Evolutionary conservation across 1,284 basidiomycete species (phyloP).

Genomic region (Hemileia vastatrix): DNA sequence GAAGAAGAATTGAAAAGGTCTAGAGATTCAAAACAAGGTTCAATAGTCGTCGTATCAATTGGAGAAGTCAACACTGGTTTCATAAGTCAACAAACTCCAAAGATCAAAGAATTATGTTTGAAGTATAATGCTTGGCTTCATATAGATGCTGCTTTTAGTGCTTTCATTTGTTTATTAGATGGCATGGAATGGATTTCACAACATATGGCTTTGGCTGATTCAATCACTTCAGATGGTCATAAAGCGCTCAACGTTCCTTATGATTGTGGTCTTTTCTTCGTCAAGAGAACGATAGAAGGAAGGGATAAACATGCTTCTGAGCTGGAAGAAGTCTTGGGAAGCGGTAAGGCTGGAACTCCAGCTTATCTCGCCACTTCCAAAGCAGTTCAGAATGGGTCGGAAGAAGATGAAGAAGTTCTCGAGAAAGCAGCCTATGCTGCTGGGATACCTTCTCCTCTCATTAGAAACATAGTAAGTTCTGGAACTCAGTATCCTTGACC

Average conservation of each 20-base stretch:
- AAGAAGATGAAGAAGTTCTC: constrained; percentile 22
- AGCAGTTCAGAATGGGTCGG: constrained; percentile 4
- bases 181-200: constrained; percentile 43
- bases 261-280: constrained; percentile 51
- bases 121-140: constrained; percentile 49
- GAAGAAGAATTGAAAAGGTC: constrained; percentile 40
- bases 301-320: constrained; percentile 31
- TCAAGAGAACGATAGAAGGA: no score
- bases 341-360: constrained; percentile 41
- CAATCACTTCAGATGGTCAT: constrained; percentile 48
- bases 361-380: constrained; percentile 45
- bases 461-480: neutral
- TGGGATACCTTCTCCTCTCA: constrained; percentile 11
- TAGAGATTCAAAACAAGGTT: constrained; percentile 33
- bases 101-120: constrained; percentile 46
- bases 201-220: constrained; percentile 48
- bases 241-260: constrained; percentile 48
- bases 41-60: constrained; percentile 47
- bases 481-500: neutral
- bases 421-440: neutral
- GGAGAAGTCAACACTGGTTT: constrained; percentile 51
- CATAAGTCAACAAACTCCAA: constrained; percentile 36
- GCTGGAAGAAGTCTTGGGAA: constrained; percentile 46
- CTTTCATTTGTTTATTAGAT: constrained; percentile 48
- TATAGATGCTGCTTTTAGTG: constrained; percentile 51